Conservation (phyloP, 345 rosid genomes). For the Syzygium aqueum region DNA sequence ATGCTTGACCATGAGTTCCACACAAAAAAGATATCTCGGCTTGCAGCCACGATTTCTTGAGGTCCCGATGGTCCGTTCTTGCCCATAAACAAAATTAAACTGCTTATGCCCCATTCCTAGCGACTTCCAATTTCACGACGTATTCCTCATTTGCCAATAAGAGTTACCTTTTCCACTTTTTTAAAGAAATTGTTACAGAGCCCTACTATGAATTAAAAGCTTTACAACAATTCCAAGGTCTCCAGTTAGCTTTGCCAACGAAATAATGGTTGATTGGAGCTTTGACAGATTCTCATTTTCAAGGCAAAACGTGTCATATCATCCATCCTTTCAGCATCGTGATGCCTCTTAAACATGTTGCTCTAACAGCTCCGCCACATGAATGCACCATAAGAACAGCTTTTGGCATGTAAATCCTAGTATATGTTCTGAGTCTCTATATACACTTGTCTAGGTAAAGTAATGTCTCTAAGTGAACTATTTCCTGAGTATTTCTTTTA, state of each 20-base stretch:
- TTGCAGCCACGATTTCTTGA: not conserved
- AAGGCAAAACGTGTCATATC: not conserved
- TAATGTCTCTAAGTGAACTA: not conserved
- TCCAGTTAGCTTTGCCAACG: not conserved
- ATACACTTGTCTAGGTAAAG: not conserved
- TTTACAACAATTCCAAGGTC: not conserved
- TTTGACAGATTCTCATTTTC: not conserved
- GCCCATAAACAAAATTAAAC: not conserved
- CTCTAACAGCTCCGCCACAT: not conserved
- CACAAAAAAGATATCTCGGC: not conserved
- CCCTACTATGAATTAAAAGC: not conserved
- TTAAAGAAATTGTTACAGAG: not conserved
- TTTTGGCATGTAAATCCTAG: not conserved
- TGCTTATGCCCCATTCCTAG: not conserved
- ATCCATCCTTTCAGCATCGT: not conserved
- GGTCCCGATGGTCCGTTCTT: not conserved
- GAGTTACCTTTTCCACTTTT: not conserved
- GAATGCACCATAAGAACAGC: not conserved
- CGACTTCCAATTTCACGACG: not conserved
- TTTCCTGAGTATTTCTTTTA: not conserved
- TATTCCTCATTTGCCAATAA: not conserved
- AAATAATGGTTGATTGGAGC: not conserved
- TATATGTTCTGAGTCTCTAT: not conserved
- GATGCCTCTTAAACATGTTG: not conserved
- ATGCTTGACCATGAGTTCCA: not conserved